Evolutionary conservation across 1,284 basidiomycete genomes (phyloP).

Genomic region (Cryptococcus jaspeensis): DNA sequence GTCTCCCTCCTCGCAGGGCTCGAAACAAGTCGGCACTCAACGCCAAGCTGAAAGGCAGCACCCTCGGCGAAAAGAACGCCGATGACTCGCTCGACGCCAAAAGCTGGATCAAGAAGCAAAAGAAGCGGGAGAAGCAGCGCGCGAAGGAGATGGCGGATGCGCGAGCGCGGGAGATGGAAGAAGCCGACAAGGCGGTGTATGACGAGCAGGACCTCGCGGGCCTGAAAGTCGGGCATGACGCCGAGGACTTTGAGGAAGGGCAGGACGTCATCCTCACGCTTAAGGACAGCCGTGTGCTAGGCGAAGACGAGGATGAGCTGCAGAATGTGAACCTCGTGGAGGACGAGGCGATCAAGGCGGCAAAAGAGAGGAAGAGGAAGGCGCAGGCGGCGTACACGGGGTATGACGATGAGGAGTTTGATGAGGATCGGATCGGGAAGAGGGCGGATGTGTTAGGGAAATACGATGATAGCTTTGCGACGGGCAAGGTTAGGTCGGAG

Average conservation of each 20-base stretch:
- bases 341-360: conserved; percentile 65
- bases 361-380: conserved; percentile 78
- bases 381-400: conserved; percentile 82
- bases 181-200: conserved; percentile 76
- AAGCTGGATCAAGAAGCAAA: conserved; percentile 84
- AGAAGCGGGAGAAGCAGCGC: conserved; percentile 82
- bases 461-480: conserved; percentile 84
- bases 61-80: conserved; percentile 76
- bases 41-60: conserved; percentile 82
- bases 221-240: conserved; percentile 92
- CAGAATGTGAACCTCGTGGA: conserved; percentile 93
- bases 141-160: conserved; percentile 71
- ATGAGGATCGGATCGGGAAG: conserved; percentile 64
- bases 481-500: conserved; percentile 49
- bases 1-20: conserved; percentile 18
- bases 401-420: conserved; percentile 86
- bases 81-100: conserved; percentile 60
- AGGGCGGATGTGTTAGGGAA: conserved; percentile 85
- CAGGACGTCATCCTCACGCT: conserved; percentile 93
- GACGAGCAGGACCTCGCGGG: conserved; percentile 83
- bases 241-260: conserved; percentile 86
- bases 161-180: conserved; percentile 73
- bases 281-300: conserved; percentile 90
- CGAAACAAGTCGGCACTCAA: conserved; percentile 86
- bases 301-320: conserved; percentile 96